Evolutionary conservation across 768 basidiomycete genomes (phyloP).

Genomic region (Inosperma sp.): DNA sequence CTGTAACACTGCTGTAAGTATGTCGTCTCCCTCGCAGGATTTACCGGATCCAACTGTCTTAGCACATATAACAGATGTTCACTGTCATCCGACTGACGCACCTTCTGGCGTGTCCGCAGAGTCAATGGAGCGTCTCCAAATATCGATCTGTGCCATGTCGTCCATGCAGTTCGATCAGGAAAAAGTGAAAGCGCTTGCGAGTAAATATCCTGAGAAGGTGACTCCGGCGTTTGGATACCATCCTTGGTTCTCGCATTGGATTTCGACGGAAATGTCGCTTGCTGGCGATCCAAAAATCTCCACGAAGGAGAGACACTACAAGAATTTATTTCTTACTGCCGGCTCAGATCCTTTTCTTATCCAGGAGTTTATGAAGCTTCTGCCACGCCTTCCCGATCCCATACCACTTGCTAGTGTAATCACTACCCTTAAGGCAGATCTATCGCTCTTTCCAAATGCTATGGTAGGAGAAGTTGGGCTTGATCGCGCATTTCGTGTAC

Average conservation of each 20-base stretch:
- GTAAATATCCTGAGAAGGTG: conserved; percentile 56
- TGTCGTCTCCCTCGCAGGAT: neutral
- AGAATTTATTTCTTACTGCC: conserved; percentile 51
- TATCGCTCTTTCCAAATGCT: conserved; percentile 58
- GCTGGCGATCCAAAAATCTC: neutral
- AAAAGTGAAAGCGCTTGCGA: conserved; percentile 63
- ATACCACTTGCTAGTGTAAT: conserved; percentile 56
- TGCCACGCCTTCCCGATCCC: conserved; percentile 71
- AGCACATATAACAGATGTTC: conserved; percentile 75
- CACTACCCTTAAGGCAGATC: conserved; percentile 51
- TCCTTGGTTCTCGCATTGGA: conserved; percentile 88
- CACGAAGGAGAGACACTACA: conserved; percentile 75
- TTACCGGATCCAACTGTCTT: conserved; percentile 43
- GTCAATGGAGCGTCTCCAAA: conserved; percentile 51
- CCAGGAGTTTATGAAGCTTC: conserved; percentile 47
- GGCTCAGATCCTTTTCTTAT: conserved; percentile 21
- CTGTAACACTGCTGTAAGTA: no score
- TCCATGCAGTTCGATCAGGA: conserved; percentile 61
- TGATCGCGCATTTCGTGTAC: conserved; percentile 75
- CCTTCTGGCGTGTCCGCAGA: conserved; percentile 29
- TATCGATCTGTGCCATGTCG: conserved; percentile 84
- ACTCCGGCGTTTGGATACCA: conserved; percentile 93
- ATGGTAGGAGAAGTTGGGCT: conserved; percentile 95
- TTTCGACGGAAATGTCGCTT: conserved; percentile 33
- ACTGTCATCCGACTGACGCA: conserved; percentile 91